Evolutionary conservation across 202 grass and related monocot species (phyloP), one percentile per base, ranked within the genome.

Genomic region (Eragrostis tef): DNA sequence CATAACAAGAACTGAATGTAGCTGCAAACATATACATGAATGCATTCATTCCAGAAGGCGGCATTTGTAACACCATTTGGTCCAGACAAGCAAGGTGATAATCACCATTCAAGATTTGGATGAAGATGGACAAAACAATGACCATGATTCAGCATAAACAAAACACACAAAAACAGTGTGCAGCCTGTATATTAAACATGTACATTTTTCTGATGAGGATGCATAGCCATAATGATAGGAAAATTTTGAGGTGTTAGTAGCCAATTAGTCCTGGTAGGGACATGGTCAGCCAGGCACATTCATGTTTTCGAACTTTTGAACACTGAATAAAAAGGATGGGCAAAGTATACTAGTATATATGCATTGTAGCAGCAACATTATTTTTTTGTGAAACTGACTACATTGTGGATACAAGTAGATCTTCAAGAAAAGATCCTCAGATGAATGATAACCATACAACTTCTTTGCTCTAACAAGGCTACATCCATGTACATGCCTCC

Each of bases 391-490:
- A 53, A 59, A 85, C 78, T 25, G 34, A 57, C 58, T 10, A 79
- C 84, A 87, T 41, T 51, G 22, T 85, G 95, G 95, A 98, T 98
- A 98, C 95, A 98, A 73, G 74, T 90, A 94, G 39, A 98, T 98
- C 77, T 98, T 98, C 68, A 98, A 48, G 82, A 98, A 98, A 69
- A 93, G 29, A 27, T 94, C 92, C 79, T 98, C 95, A 5, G 61
- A 88, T 9, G 73, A 87, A 86, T 93, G 89, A 83, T 88, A 98
- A 7, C 95, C 95, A 82, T 98, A 98, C 67, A 98, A 67, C 52
- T 88, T 94, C 70, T 98, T 98, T 53, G 92, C 95, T 86, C 93
- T 89, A 91, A 94, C 95, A 85, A 98, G 90, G 73, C 15, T 89
- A 89, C 76, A 98, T 70, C 95, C 92, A 93, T 98, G 95, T 58